Base-by-base conservation (phyloP, 495 filamentous ascomycete genomes). In the Ascobolus immersus region DNA sequence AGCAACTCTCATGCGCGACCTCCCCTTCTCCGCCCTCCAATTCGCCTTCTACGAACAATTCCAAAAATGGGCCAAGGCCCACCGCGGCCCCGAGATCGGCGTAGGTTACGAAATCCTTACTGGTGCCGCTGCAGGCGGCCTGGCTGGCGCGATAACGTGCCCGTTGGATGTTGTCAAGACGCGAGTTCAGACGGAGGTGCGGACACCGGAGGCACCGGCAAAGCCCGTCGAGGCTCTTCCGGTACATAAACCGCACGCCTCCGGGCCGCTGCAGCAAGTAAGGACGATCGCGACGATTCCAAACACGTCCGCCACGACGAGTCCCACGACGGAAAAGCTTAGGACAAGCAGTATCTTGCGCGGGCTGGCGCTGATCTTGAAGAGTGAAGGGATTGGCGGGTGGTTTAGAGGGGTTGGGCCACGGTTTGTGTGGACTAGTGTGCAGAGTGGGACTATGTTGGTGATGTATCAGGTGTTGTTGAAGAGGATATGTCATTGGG, bases 11-110 rank as follows among this genome's bases (percentile, higher is more conserved):
- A 89, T 76, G 58, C 76, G 86, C 37, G 86, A 94, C 48, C 65
- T 96, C 4, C 86, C 86, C 1, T 96, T 90, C 50, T 91, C 80
- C 8, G 86, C 86, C 0, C 56, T 96, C 5, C 84, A 93, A 49
- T 96, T 94, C 52, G 79, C 89, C 34, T 94, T 96, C 50, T 96
- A 93, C 52, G 86, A 96, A 53, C 77, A 93, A 52, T 79, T 76
- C 44, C 84, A 81, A 39, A 64, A 55, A 13, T 62, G 75, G 61
- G 82, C 86, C 1, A 76, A 69, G 44, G 45, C 69, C 33, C 91
- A 69, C 62, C 42, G 56, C 17, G 68, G 67, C 24, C 58, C 65
- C 28, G 76, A 90, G 33, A 86, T 96, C 35, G 89, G 89, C 0
- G 47, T 86, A 36, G 60, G 69, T 4, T 47, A 92, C 29, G 89